phyloP scores from a whole-genome alignment of 768 basidiomycete genomes.

The Leccinum longicurvipes region DNA sequence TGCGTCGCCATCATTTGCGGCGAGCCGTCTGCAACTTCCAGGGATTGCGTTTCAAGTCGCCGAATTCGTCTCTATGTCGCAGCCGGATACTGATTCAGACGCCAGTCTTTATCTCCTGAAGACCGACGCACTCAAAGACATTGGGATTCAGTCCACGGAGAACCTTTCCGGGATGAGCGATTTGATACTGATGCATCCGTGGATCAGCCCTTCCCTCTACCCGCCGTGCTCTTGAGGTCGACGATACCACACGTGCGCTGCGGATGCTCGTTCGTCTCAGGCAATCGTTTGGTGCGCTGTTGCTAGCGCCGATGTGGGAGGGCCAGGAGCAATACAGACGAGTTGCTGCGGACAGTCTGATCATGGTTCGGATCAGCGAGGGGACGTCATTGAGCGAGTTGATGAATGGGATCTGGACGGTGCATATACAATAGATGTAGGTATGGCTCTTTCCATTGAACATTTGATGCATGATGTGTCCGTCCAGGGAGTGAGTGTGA shows the following conservation, averaged over 20 bases:
- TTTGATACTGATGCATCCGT: not conserved
- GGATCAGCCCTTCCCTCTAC: not conserved
- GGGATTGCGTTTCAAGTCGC: not conserved
- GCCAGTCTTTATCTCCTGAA: not conserved
- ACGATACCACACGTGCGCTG: not conserved
- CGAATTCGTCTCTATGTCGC: not conserved
- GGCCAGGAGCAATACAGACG: not conserved
- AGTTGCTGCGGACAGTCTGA: not conserved
- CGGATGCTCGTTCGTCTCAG: not conserved
- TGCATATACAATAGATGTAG: not conserved
- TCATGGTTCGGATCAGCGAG: not conserved
- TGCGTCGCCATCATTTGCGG: not conserved
- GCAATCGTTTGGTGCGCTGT: not conserved
- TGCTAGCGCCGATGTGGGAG: not conserved
- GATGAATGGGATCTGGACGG: not conserved
- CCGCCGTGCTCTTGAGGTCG: no score
- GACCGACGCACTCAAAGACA: not conserved
- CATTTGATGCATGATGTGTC: no score
- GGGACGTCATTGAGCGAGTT: not conserved
- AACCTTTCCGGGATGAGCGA: not conserved
- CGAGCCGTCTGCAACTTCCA: not conserved
- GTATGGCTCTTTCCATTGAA: no score
- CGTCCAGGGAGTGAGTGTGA: no score
- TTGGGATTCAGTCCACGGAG: not conserved
- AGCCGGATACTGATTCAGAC: not conserved